Conservation (phyloP, 2,329 filamentous ascomycete species). For the Fusarium ramigenum region DNA sequence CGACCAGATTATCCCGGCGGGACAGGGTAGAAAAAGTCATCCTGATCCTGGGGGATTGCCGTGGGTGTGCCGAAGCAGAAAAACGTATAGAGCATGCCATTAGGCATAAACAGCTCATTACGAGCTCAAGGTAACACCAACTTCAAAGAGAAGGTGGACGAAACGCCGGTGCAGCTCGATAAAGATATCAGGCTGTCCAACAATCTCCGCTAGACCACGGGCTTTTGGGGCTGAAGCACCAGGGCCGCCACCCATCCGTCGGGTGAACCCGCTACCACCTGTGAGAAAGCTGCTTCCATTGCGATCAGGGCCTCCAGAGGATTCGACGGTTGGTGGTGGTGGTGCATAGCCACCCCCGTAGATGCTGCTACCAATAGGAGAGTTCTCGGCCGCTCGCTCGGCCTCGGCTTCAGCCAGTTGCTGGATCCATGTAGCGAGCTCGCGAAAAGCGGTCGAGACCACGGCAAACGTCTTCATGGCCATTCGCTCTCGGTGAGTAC, state of each 20-base stretch:
- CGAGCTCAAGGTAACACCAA: slow-evolving; percentile 63
- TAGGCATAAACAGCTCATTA: slow-evolving; percentile 46
- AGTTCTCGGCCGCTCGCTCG: slow-evolving; percentile 61
- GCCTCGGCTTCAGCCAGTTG: slow-evolving; percentile 70
- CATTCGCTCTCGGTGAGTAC: slow-evolving; percentile 70
- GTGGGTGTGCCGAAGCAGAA: slow-evolving; percentile 25
- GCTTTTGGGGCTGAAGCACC: slow-evolving; percentile 65
- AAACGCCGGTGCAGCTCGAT: slow-evolving; percentile 72
- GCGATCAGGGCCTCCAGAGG: slow-evolving; percentile 48
- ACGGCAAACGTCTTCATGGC: slow-evolving; percentile 74
- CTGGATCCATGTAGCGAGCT: slow-evolving; percentile 73
- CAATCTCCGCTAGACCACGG: slow-evolving; percentile 71
- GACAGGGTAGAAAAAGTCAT: not conserved
- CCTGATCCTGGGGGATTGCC: not conserved
- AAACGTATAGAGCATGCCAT: slow-evolving; percentile 43
- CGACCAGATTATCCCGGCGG: slow-evolving; percentile 10
- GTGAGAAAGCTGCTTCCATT: slow-evolving; percentile 66
- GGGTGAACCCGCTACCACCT: slow-evolving; percentile 64
- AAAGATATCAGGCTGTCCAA: slow-evolving; percentile 74
- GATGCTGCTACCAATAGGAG: slow-evolving; percentile 51
- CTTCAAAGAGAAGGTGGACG: slow-evolving; percentile 69
- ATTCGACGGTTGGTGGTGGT: slow-evolving; percentile 43
- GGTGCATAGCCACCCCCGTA: slow-evolving; percentile 49
- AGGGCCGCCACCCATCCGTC: slow-evolving; percentile 66
- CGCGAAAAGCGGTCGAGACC: slow-evolving; percentile 69